Evolutionary conservation across 164 flowering plant genomes (phyloP), one percentile per base, ranked within the genome.

Genomic region (Warburgia ugandensis): DNA sequence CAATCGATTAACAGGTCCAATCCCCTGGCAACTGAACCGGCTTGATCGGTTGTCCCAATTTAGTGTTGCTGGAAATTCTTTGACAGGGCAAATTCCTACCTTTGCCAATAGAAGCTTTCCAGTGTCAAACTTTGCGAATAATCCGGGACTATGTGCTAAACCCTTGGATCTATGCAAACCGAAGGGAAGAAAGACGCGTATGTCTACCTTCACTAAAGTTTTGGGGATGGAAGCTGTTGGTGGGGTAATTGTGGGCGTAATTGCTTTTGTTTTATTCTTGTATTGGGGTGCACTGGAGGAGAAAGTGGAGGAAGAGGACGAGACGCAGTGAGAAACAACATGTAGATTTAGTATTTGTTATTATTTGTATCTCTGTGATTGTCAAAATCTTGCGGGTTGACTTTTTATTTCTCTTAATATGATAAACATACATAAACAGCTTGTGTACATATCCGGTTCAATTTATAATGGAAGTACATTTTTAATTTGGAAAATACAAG

Each of bases 61-160:
- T 62, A 64, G 48, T 42, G 94, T 73, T 16, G 51, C 85, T n/a
- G 60, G 64, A 50, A 87, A 87, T 65, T 64, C 31, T 6, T 60
- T 87, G 59, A 9, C 62, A 1, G 94, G 94, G 8, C 86, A 50
- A 23, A 59, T 79, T 32, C 96, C 96, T 8, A 1, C 6, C n/a
- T 44, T 52, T 33, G 9, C 0, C 1, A 29, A 41, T 23, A 26
- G 2, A 12, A 4, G n/a, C 6, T 20, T 22, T n/a, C 1, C 4
- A 6, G 27, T 39, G 2, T 12, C 33, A 30, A 31, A 7, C 28
- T 44, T 44, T 31, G 40, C 26, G 7, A 33, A 33, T 57, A 55
- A 45, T 45, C 8, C 22, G 5, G 35, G 27, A 2, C 59, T 55
- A 12, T 55, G 59, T 27, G 59, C 51, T 30, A 17, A 17, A 13